Evolutionary conservation across 129 eudicot species (phyloP).

Genomic region (carrot (Daucus carota)): DH1_v3.0 NC_030384.2:30158001-30158500

Average conservation of each 20-base stretch:
- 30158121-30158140: not conserved
- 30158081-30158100: not conserved
- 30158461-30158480: conserved; percentile 62
- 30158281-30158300: not conserved
- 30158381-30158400: conserved; percentile 82
- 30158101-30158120: not conserved
- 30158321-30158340: conserved; percentile 2
- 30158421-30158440: conserved; percentile 90
- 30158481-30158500: conserved; percentile 47
- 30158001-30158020: not conserved
- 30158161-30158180: not conserved
- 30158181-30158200: not conserved
- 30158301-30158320: not conserved
- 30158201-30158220: not conserved
- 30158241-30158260: not conserved
- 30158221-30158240: not conserved
- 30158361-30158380: conserved; percentile 56
- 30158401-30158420: conserved; percentile 76
- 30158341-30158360: conserved; percentile 14
- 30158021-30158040: not conserved
- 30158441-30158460: conserved; percentile 91
- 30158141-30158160: not conserved
- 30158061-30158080: not conserved
- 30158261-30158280: not conserved
- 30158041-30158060: not conserved